Evolutionary conservation across 2,329 filamentous ascomycete genomes (phyloP), one percentile per base, ranked within the genome.

Genomic region (Coniochaeta prunicola): DNA sequence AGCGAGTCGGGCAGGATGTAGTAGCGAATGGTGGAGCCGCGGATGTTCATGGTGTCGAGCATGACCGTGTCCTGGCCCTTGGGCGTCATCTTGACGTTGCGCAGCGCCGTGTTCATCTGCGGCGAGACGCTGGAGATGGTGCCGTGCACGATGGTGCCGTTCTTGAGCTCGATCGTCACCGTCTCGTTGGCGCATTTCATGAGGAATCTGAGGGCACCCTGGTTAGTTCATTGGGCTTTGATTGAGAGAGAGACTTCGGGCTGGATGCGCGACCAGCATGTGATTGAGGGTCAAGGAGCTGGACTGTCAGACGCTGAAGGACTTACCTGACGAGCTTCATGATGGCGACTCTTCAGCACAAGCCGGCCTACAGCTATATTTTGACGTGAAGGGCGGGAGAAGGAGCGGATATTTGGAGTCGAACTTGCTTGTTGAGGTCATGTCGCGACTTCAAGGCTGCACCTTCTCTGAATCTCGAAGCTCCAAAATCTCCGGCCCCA

Each of bases 171-270:
- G 75, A 99, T 90, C 50, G 93, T 97, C 69, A 97, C 94, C 69
- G 94, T 96, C 80, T 99, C 94, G 76, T 97, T 97, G 76, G 90
- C 87, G 77, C 93, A 97, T 82, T 99, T 99, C 93, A 97, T 97
- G 68, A 99, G 82, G 76, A 99, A 99, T 74, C 94, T 97, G 75
- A 33, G 50, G 62, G 59, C 9, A n/a, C n/a, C n/a, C n/a, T n/a
- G 48, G 61, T 56, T 55, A 66, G 62, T 31, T 38, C 28, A 53
- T 65, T 53, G 40, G 30, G 19, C 30, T 36, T 45, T 28, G 60
- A 66, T 68, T 62, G 68, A 68, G 64, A 74, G 21, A 26, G 7
- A 33, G 26, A 15, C 19, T 15, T 28, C 50, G 4, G 28, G 10
- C 2, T 21, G 30, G 10, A 1, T 33, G 8, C 36, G 30, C n/a